Evolutionary conservation across 257 asterid species (phyloP).

Genomic region (Leonotis leonurus): DNA sequence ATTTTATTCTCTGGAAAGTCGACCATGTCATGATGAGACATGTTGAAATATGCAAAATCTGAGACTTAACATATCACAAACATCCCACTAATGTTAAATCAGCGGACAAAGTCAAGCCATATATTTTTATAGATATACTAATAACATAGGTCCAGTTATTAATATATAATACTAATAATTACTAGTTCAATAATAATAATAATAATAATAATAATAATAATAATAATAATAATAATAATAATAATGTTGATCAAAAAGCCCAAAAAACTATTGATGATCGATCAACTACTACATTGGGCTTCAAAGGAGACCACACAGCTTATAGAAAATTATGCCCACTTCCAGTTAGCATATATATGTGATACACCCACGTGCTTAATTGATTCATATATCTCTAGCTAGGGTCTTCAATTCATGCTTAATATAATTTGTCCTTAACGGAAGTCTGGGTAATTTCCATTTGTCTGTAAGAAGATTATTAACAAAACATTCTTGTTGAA

Average conservation of each 20-base stretch:
- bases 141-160: too few species aligned
- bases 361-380: too few species aligned
- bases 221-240: too few species aligned
- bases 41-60: slow-evolving; percentile 9
- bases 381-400: too few species aligned
- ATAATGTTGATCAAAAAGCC: not conserved
- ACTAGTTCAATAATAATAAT: too few species aligned
- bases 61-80: slow-evolving; percentile 11
- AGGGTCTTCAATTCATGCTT: too few species aligned
- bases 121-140: not conserved
- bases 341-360: not conserved
- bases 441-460: too few species aligned
- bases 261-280: not conserved
- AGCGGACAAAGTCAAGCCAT: slow-evolving; percentile 14
- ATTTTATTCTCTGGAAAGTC: slow-evolving; percentile 9
- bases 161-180: too few species aligned
- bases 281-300: not conserved
- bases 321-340: not conserved
- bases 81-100: slow-evolving; percentile 30
- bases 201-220: too few species aligned
- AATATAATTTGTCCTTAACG: too few species aligned
- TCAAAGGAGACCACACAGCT: not conserved
- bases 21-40: slow-evolving; percentile 11
- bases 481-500: too few species aligned
- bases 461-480: too few species aligned